phyloP scores from a whole-genome alignment of 768 basidiomycete genomes.

The Hortiboletus campestris region DNA sequence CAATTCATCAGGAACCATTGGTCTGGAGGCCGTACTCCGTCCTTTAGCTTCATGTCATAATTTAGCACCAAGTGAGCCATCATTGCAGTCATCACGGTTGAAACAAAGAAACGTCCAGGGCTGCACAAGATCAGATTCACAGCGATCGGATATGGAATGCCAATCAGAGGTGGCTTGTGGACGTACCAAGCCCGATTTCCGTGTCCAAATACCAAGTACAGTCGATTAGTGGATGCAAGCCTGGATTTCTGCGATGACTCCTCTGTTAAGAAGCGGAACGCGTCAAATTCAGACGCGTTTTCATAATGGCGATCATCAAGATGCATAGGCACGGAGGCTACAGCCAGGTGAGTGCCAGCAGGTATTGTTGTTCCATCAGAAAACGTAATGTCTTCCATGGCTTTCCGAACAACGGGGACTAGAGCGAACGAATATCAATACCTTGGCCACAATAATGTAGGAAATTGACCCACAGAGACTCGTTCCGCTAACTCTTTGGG shows the following conservation, averaged over 20 bases:
- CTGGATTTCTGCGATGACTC: slow-evolving; percentile 27
- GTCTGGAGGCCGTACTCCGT: slow-evolving; percentile 35
- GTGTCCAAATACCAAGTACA: slow-evolving; percentile 36
- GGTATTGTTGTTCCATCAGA: slow-evolving; percentile 38
- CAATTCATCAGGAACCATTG: slow-evolving; percentile 36
- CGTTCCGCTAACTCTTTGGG: slow-evolving; percentile 35
- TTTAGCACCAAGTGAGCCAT: slow-evolving; percentile 40
- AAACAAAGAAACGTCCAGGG: slow-evolving; percentile 44
- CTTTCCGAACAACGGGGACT: slow-evolving; percentile 35
- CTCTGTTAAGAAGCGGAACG: slow-evolving; percentile 40
- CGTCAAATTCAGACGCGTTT: slow-evolving; percentile 41
- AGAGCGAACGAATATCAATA: slow-evolving; percentile 7
- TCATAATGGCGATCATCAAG: slow-evolving; percentile 41
- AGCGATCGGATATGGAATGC: slow-evolving; percentile 2
- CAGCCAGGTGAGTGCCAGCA: slow-evolving; percentile 37
- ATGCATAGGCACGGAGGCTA: slow-evolving; percentile 35
- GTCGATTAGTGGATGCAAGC: slow-evolving; percentile 29
- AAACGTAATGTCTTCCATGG: slow-evolving; percentile 33
- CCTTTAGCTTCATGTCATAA: slow-evolving; percentile 40
- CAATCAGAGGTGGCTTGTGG: background rate
- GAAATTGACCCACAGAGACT: slow-evolving; percentile 28
- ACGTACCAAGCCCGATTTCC: slow-evolving; percentile 37
- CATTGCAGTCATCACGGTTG: slow-evolving; percentile 38
- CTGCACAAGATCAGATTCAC: slow-evolving; percentile 19
- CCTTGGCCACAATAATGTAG: background rate